Evolutionary conservation across 345 rosid genomes (phyloP).

Genomic region (Erysimum cheiranthoides): DNA sequence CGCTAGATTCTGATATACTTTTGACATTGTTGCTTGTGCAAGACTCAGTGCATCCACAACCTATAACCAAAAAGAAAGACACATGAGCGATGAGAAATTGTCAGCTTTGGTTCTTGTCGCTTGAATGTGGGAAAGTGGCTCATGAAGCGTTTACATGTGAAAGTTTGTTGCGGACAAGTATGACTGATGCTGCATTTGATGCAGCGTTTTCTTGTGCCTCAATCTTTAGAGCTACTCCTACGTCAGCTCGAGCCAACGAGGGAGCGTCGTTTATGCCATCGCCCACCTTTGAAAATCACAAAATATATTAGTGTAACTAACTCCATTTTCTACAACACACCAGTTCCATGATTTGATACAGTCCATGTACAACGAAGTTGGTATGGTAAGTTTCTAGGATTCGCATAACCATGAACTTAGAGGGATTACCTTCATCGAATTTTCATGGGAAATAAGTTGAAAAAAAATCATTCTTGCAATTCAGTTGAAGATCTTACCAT

Average conservation of each 20-base stretch:
- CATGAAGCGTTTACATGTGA: constrained; percentile 60
- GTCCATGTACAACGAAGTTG: neutral
- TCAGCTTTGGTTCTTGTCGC: neutral
- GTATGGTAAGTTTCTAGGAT: neutral
- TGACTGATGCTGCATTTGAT: constrained; percentile 84
- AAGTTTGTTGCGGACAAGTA: constrained; percentile 86
- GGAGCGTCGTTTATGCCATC: constrained; percentile 99
- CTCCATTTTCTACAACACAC: neutral
- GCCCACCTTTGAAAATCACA: constrained; percentile 66
- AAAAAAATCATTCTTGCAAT: neutral
- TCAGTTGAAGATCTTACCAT: constrained; percentile 59
- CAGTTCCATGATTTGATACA: neutral
- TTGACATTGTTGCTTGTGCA: constrained; percentile 84
- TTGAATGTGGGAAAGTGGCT: constrained; percentile 2
- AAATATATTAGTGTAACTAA: constrained; percentile 11
- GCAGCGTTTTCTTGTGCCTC: constrained; percentile 97
- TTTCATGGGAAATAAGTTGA: neutral
- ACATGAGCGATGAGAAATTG: neutral
- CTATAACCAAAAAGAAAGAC: constrained; percentile 45
- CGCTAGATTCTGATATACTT: constrained; percentile 88
- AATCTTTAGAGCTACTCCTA: constrained; percentile 85
- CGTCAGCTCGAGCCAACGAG: constrained; percentile 89
- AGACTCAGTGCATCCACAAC: constrained; percentile 86
- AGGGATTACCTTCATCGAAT: neutral
- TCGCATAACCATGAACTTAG: neutral